Conservation (phyloP, 2,329 filamentous ascomycete species). For the Ophiocordyceps camponoti-leonardi region DNA sequence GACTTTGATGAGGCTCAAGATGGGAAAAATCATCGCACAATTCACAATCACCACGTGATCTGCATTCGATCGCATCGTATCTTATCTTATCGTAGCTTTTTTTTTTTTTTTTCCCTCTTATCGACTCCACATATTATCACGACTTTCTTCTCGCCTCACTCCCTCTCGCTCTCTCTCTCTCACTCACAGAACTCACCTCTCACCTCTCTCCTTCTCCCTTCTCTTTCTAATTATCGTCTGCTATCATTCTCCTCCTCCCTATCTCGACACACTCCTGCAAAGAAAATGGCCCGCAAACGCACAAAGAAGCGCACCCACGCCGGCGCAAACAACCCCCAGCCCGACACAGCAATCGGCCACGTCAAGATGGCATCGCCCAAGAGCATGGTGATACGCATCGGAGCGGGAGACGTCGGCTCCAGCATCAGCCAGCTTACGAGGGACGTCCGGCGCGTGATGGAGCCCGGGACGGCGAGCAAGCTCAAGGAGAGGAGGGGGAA, state of each 20-base stretch:
- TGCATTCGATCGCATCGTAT: background rate
- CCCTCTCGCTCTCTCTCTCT: background rate
- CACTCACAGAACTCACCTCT: background rate
- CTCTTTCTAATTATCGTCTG: too few relatives aligned
- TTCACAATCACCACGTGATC: background rate
- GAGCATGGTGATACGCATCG: conserved; percentile 96
- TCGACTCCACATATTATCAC: background rate
- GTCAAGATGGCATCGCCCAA: conserved; percentile 59
- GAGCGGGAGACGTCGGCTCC: conserved; percentile 80
- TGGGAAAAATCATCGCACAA: background rate
- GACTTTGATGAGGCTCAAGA: conserved; percentile 1
- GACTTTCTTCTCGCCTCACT: background rate
- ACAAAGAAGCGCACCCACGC: conserved; percentile 82
- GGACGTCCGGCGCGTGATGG: conserved; percentile 88
- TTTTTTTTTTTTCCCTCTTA: background rate
- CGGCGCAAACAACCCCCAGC: conserved; percentile 43
- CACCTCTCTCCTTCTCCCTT: background rate
- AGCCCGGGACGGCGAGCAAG: conserved; percentile 79
- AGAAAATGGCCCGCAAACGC: conserved; percentile 57
- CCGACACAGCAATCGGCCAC: conserved; percentile 34
- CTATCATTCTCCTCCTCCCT: background rate
- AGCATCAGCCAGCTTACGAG: conserved; percentile 82
- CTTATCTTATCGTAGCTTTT: background rate
- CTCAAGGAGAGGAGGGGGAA: conserved; percentile 83
- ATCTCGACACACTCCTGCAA: background rate